Evolutionary conservation across 2,329 filamentous ascomycete genomes (phyloP).

Genomic region (Sphaerulina populicola): DNA sequence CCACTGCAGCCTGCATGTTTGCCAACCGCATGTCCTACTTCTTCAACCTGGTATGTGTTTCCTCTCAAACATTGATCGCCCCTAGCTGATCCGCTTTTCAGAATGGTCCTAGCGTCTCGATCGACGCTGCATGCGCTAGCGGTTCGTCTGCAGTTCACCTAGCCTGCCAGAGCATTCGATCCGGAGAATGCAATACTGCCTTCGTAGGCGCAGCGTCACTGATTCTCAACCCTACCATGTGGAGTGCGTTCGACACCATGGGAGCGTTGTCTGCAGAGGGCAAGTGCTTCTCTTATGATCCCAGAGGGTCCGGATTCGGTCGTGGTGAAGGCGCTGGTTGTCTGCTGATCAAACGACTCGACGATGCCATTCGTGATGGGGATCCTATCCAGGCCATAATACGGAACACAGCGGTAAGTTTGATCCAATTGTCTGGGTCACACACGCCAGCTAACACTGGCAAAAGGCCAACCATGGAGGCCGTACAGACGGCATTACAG

Average conservation of each 20-base stretch:
- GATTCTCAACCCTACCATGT: neutral
- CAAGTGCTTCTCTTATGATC: conserved; percentile 25
- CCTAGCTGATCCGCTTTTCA: no score
- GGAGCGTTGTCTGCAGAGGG: conserved; percentile 3
- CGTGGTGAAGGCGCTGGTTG: conserved; percentile 48
- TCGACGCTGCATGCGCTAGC: no score
- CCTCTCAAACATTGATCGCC: no score
- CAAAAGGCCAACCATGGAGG: conserved; percentile 31
- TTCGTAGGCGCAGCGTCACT: neutral
- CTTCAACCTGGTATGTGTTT: neutral
- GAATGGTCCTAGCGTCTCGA: no score
- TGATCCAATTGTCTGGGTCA: no score
- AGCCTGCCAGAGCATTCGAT: no score
- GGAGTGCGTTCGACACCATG: neutral
- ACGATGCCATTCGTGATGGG: conserved; percentile 39
- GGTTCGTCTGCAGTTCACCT: no score
- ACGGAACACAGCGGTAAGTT: conserved; percentile 18
- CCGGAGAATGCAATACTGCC: no score
- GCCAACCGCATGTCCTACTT: conserved; percentile 20
- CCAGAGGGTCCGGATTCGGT: conserved; percentile 42
- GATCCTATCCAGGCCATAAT: conserved; percentile 39
- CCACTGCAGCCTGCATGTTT: conserved; percentile 2
- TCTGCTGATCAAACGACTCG: conserved; percentile 40
- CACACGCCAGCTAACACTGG: no score
- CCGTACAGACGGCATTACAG: conserved; percentile 25